These are phyloP conservation scores for Podospora conica DNA, from an alignment of 495 filamentous ascomycete genomes.

Conservation along the genomic window DNA sequence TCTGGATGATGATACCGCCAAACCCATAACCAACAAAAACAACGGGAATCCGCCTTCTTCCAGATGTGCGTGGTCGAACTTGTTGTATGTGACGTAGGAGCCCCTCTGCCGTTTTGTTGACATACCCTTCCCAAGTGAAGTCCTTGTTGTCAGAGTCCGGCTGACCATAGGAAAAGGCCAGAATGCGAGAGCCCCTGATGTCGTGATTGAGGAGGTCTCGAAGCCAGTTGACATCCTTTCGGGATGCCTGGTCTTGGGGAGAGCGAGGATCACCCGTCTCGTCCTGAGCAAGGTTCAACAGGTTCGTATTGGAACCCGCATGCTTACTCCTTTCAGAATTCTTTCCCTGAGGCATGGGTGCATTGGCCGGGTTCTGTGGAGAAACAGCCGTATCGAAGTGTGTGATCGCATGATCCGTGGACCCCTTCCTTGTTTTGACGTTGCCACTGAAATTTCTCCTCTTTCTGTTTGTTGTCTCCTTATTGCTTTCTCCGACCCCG, in stretches of 20 bases:
- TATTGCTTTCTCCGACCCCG: not conserved
- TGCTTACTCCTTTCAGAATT: too few species aligned
- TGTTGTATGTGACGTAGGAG: not conserved
- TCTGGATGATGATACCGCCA: conserved; percentile 13
- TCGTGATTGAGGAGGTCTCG: conserved; percentile 8
- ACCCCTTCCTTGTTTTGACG: too few species aligned
- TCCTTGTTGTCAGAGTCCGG: conserved; percentile 1
- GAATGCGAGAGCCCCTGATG: conserved; percentile 2
- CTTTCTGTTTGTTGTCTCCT: not conserved
- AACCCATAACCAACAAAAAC: conserved; percentile 15
- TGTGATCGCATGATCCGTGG: too few species aligned
- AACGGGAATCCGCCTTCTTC: not conserved
- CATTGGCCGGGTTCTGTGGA: too few species aligned
- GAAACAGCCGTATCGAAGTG: too few species aligned
- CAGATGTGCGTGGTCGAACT: not conserved
- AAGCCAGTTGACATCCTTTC: conserved; percentile 10
- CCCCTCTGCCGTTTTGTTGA: conserved; percentile 1
- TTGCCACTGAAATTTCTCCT: too few species aligned
- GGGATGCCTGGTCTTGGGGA: too few species aligned
- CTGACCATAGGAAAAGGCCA: conserved; percentile 7
- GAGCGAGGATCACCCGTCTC: too few species aligned
- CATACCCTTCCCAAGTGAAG: not conserved
- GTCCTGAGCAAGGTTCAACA: too few species aligned
- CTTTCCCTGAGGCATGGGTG: too few species aligned
- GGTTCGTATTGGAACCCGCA: too few species aligned